These are phyloP conservation scores for Arachis stenosperma DNA, from an alignment of 306 rosid species.

Conservation along the genomic window DNA sequence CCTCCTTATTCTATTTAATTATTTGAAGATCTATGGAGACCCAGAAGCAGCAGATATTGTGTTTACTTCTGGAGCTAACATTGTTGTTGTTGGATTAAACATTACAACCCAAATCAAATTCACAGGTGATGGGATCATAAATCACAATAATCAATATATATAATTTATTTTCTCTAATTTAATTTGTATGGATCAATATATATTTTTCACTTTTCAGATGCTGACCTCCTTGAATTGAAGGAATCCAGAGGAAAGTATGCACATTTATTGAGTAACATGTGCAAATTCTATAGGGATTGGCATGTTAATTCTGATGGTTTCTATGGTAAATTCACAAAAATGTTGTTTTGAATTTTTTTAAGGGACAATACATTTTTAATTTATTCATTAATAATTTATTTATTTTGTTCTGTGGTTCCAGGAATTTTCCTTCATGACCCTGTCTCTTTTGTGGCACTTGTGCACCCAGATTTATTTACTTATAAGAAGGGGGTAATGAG, in stretches of 20 bases:
- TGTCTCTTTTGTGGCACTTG: slow-evolving; percentile 78
- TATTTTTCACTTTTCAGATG: slow-evolving; percentile 56
- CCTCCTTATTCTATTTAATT: slow-evolving; percentile 15
- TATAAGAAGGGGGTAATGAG: slow-evolving; percentile 88
- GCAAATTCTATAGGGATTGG: slow-evolving; percentile 96
- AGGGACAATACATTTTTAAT: too few species aligned
- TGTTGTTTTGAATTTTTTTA: not conserved
- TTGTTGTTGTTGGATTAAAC: slow-evolving; percentile 87
- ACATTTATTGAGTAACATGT: slow-evolving; percentile 56
- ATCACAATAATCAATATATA: not conserved
- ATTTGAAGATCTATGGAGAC: slow-evolving; percentile 80
- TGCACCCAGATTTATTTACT: slow-evolving; percentile 90
- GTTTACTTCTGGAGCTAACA: slow-evolving; percentile 91
- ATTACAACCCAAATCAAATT: slow-evolving; percentile 83
- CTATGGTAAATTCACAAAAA: slow-evolving; percentile 54
- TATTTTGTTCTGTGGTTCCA: slow-evolving; percentile 45
- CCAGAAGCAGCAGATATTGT: slow-evolving; percentile 98
- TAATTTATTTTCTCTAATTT: too few species aligned
- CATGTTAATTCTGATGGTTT: slow-evolving; percentile 83
- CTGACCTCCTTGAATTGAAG: slow-evolving; percentile 76
- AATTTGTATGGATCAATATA: too few species aligned
- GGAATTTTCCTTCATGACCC: slow-evolving; percentile 95
- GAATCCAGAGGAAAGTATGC: slow-evolving; percentile 79
- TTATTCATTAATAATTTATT: not conserved
- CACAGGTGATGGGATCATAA: slow-evolving; percentile 70